A percentile compares a stretch with the other conserved stretches of the same genome.
Conservation (phyloP, 768 basidiomycete species). For the Lactarius hengduanensis region DNA sequence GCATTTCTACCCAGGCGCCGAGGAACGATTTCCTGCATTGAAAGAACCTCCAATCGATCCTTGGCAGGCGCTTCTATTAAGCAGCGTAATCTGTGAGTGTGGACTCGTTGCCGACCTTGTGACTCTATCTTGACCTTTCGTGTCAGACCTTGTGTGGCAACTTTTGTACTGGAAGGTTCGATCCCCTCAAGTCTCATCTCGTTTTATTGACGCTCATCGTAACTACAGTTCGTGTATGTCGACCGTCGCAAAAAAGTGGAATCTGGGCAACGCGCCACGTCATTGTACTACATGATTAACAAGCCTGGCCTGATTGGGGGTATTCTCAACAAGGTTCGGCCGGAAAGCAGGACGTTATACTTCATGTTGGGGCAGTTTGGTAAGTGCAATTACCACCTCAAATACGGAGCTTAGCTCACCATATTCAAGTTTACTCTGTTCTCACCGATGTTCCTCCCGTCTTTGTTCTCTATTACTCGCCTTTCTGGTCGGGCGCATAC, state of each 20-base stretch:
- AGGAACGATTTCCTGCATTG: conserved; percentile 83
- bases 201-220: not conserved
- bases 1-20: conserved; percentile 84
- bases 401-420: conserved; percentile 15
- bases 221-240: conserved; percentile 71
- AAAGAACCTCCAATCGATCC: conserved; percentile 63
- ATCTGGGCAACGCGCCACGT: conserved; percentile 88
- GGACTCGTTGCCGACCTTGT: conserved; percentile 4
- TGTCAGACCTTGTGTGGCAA: conserved; percentile 88
- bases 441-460: conserved; percentile 86
- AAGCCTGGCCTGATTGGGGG: conserved; percentile 83
- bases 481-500: conserved; percentile 75
- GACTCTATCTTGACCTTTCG: conserved; percentile 24
- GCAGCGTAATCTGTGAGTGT: conserved; percentile 77
- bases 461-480: conserved; percentile 77
- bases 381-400: conserved; percentile 36
- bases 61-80: conserved; percentile 68
- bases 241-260: conserved; percentile 87
- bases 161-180: conserved; percentile 86
- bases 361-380: conserved; percentile 89
- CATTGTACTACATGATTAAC: conserved; percentile 84
- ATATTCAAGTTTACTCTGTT: conserved; percentile 67
- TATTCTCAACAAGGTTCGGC: conserved; percentile 56
- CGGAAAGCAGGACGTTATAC: conserved; percentile 58
- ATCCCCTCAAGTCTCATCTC: conserved; percentile 1